These are phyloP conservation scores for Schizophyllum amplum DNA, from an alignment of 1,284 basidiomycete genomes.

Conservation along the genomic window DNA sequence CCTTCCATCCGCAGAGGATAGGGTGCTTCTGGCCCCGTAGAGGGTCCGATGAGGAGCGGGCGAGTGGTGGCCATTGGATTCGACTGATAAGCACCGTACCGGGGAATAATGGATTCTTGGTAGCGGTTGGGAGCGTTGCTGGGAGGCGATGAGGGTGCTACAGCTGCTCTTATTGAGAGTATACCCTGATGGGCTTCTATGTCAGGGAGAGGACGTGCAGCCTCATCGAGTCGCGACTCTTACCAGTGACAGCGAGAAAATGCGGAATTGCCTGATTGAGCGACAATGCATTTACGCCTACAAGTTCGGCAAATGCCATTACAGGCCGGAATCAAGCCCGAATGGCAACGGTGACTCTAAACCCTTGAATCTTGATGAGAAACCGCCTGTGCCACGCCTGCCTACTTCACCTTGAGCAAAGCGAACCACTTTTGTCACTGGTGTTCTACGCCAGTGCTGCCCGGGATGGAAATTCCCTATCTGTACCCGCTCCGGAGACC, in stretches of 20 bases:
- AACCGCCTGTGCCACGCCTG: too few relatives aligned
- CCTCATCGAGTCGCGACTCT: not conserved
- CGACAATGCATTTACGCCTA: too few relatives aligned
- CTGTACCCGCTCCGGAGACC: too few relatives aligned
- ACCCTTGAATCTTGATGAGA: too few relatives aligned
- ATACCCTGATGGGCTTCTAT: not conserved
- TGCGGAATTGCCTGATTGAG: too few relatives aligned
- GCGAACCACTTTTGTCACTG: too few relatives aligned
- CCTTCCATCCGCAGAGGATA: conserved; percentile 19
- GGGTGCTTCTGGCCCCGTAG: conserved; percentile 15
- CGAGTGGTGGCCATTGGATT: conserved; percentile 9
- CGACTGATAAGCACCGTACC: not conserved
- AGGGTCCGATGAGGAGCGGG: conserved; percentile 15
- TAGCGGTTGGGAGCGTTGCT: not conserved
- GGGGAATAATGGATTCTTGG: not conserved
- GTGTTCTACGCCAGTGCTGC: too few relatives aligned
- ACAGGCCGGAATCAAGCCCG: too few relatives aligned
- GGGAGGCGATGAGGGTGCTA: not conserved
- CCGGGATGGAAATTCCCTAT: too few relatives aligned
- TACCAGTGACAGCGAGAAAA: not conserved
- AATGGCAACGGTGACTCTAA: too few relatives aligned
- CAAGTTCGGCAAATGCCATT: too few relatives aligned
- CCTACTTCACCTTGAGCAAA: too few relatives aligned
- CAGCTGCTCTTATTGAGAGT: not conserved
- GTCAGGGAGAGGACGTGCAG: not conserved